phyloP scores from a whole-genome alignment of 2,329 filamentous ascomycete genomes.

The Fusarium buxicola region DNA sequence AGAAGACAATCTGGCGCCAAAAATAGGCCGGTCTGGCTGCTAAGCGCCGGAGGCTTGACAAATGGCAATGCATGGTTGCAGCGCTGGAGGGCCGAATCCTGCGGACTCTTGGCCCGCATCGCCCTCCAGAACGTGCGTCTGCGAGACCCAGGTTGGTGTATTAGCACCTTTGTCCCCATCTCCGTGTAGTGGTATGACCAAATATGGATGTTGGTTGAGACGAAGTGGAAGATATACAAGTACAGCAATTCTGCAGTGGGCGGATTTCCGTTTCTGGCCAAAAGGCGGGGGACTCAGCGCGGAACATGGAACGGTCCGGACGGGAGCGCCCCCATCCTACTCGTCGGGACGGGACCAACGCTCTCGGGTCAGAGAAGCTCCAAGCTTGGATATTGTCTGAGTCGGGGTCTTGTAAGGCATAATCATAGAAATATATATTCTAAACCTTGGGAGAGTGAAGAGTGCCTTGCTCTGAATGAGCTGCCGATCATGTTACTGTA shows the following conservation, averaged over 20 bases:
- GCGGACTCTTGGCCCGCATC: slow-evolving; percentile 8
- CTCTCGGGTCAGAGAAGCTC: slow-evolving; percentile 4
- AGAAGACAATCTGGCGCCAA: slow-evolving; percentile 18
- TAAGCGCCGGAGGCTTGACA: slow-evolving; percentile 30
- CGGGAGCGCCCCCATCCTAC: slow-evolving; percentile 28
- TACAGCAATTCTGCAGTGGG: neutral
- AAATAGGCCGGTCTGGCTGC: slow-evolving; percentile 32
- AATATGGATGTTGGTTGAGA: neutral
- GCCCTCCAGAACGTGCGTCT: neutral
- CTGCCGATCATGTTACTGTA: slow-evolving; percentile 24
- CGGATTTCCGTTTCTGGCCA: slow-evolving; percentile 35
- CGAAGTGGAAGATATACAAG: neutral
- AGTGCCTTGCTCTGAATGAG: slow-evolving; percentile 28
- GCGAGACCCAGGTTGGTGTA: slow-evolving; percentile 1
- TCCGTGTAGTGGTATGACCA: slow-evolving; percentile 14
- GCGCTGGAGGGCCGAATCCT: slow-evolving; percentile 30
- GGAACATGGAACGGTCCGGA: slow-evolving; percentile 30
- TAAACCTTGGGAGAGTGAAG: slow-evolving; percentile 5
- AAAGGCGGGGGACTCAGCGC: slow-evolving; percentile 33
- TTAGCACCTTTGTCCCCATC: neutral
- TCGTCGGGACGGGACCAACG: slow-evolving; percentile 7
- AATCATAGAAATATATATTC: neutral
- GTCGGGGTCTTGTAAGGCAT: slow-evolving; percentile 20
- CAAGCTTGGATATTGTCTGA: neutral
- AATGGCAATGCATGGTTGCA: slow-evolving; percentile 25